These are phyloP conservation scores for Haplosporangium gracile DNA, from an alignment of 192 early-diverging fungal species.

Conservation along the genomic window DNA sequence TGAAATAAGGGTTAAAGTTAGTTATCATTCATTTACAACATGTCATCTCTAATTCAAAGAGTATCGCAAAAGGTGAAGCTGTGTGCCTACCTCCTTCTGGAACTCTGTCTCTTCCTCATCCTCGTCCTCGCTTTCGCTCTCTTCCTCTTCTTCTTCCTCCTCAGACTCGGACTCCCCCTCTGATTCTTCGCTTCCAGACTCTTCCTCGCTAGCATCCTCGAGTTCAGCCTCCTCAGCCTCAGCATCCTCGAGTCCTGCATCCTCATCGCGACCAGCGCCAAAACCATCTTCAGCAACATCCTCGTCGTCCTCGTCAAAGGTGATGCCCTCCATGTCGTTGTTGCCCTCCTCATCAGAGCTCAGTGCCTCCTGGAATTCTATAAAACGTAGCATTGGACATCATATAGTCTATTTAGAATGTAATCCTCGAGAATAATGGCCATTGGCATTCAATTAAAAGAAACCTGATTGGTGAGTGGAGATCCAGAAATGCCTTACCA, in stretches of 20 bases:
- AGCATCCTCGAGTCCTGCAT: constrained; percentile 41
- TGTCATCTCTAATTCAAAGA: not conserved
- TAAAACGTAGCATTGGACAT: constrained; percentile 14
- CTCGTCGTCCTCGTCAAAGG: constrained; percentile 43
- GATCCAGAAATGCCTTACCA: constrained; percentile 25
- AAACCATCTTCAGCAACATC: constrained; percentile 55
- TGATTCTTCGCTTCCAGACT: constrained; percentile 43
- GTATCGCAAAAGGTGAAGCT: not conserved
- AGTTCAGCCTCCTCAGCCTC: constrained; percentile 49
- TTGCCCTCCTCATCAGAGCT: constrained; percentile 51
- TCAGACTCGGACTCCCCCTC: constrained; percentile 52
- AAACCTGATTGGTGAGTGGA: not conserved
- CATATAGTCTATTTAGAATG: not conserved
- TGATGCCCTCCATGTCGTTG: constrained; percentile 38
- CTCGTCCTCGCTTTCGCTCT: constrained; percentile 53
- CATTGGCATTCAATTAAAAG: not conserved
- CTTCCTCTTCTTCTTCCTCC: constrained; percentile 61
- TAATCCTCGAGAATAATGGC: not conserved
- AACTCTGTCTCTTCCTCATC: constrained; percentile 63
- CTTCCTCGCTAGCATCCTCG: constrained; percentile 46
- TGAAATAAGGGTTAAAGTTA: not conserved
- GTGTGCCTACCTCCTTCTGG: constrained; percentile 56
- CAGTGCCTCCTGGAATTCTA: constrained; percentile 49
- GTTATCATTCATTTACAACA: not conserved
- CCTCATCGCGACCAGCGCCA: constrained; percentile 53